These are phyloP conservation scores for Fraxinus nigra DNA, from an alignment of 305 asterid genomes.

Conservation along the genomic window DNA sequence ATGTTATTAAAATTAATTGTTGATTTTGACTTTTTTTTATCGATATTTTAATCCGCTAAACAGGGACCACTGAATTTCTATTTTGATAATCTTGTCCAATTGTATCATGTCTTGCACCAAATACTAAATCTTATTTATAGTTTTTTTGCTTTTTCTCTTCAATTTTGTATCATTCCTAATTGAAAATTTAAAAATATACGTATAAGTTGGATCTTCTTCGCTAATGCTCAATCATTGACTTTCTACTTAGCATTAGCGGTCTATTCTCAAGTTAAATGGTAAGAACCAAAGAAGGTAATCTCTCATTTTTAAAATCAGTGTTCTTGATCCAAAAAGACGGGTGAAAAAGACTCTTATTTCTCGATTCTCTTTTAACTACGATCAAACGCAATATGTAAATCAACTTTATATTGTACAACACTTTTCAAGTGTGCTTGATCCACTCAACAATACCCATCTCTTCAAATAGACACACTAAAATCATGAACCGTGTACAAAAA, in stretches of 20 bases:
- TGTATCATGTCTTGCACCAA: not conserved
- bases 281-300: not conserved
- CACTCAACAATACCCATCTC: not conserved
- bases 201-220: not conserved
- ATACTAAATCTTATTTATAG: not conserved
- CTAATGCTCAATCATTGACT: not conserved
- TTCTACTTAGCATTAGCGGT: not conserved
- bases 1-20: too few relatives aligned
- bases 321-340: not conserved
- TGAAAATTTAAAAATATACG: not conserved
- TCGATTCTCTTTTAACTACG: not conserved
- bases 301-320: not conserved
- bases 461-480: not conserved
- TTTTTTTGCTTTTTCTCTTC: not conserved
- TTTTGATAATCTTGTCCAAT: not conserved
- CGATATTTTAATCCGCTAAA: not conserved
- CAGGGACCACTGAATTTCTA: not conserved
- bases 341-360: not conserved
- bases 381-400: not conserved
- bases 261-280: not conserved
- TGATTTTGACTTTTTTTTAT: not conserved
- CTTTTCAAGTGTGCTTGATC: not conserved
- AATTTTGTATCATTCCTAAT: not conserved
- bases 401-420: not conserved
- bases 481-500: not conserved